Percentiles rank a stretch among this genome's conserved stretches.
phyloP scores from a whole-genome alignment of 129 eudicot species.

The Pseudognaphalium luteoalbum region DNA sequence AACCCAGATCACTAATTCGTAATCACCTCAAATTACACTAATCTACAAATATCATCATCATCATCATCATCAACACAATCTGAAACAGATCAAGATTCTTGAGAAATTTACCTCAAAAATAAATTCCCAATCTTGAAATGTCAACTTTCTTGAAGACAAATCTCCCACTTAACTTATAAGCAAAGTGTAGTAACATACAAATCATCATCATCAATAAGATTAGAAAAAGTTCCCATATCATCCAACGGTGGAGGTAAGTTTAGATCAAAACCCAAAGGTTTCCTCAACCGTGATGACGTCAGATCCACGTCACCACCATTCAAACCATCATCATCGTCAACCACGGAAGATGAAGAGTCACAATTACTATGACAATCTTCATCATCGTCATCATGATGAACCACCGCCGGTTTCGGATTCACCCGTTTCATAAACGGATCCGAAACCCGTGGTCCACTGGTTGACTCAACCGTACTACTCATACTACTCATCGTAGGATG shows the following conservation, averaged over 20 bases:
- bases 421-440: conserved; percentile 16
- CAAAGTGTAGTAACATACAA: conserved; percentile 43
- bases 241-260: conserved; percentile 50
- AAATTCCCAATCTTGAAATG: conserved; percentile 26
- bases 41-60: conserved; percentile 29
- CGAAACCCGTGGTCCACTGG: conserved; percentile 43
- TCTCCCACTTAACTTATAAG: conserved; percentile 26
- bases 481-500: conserved; percentile 48
- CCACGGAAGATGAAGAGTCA: conserved; percentile 60
- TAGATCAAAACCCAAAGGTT: conserved; percentile 51
- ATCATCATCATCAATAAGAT: conserved; percentile 31
- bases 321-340: conserved; percentile 38
- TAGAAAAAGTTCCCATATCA: conserved; percentile 26
- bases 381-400: conserved; percentile 22
- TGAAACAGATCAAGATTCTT: conserved; percentile 34
- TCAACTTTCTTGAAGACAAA: not conserved
- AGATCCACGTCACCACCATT: conserved; percentile 40
- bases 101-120: conserved; percentile 33
- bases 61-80: conserved; percentile 22
- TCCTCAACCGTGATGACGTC: conserved; percentile 34
- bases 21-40: conserved; percentile 39
- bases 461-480: conserved; percentile 63
- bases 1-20: conserved; percentile 11
- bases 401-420: conserved; percentile 19
- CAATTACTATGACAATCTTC: conserved; percentile 53